Evolutionary conservation across 192 early-diverging fungal species (phyloP), one percentile per base, ranked within the genome.

Genomic region (Gaertneriomyces sp.): DNA sequence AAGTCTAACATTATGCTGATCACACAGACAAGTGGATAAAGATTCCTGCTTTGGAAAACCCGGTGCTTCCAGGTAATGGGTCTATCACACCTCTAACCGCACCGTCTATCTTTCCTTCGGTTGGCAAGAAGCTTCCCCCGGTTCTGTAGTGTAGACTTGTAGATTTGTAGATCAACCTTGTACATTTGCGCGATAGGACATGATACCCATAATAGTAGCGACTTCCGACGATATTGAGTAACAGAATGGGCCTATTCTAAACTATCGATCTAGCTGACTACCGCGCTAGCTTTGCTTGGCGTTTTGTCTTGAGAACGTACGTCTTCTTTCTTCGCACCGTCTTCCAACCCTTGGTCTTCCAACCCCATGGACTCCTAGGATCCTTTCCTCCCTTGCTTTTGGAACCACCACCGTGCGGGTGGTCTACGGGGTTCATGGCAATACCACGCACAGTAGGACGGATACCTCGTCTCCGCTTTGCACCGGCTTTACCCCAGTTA

Each of bases 371-470:
- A 61, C 88, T 89, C 64, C 90, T 79, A 49, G 93, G 90, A 62
- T 90, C 84, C 75, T 91, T 90, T 74, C 70, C 75, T 45, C 95
- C 91, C 87, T 96, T 98, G 59, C 86, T 89, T 73, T 98, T 96
- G 42, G 90, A 85, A 66, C 94, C 94, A 89, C 96, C 96, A 78
- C 96, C 96, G 74, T 95, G 94, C 60, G 96, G 96, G 81, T 99
- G 96, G 78, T 94, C 93, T 53, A 81, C 78, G 7, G 91, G 87
- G 80, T 91, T 96, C 90, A 90, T 90, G n/a, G 94, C 92, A 61
- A 93, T 90, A 86, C 96, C 96, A 69, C 96, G 88, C 57, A 96
- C 94, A 19, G 84, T 85, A 12, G 96, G 96, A 58, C 96, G 84
- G 73, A 87, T 86, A n/a, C 95, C 95, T 45, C 85, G 74, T 70